phyloP scores from a whole-genome alignment of 129 eudicot genomes.

The Gnaphalium uliginosum region DNA sequence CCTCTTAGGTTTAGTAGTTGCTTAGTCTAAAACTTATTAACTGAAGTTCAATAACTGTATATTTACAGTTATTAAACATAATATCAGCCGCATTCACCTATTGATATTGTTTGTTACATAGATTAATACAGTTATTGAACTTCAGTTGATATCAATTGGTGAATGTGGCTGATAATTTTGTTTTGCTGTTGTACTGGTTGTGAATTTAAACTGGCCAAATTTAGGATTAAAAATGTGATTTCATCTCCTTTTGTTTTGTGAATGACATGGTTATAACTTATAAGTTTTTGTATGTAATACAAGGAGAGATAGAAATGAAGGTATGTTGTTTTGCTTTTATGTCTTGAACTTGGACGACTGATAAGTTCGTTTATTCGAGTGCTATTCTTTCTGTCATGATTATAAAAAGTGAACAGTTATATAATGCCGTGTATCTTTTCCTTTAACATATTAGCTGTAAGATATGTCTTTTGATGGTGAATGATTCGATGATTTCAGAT shows the following conservation, averaged over 20 bases:
- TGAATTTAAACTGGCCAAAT: neutral
- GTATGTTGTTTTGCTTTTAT: slow-evolving; percentile 18
- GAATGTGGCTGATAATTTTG: neutral
- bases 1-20: neutral
- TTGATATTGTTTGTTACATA: too few species aligned
- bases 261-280: slow-evolving; percentile 8
- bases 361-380: slow-evolving; percentile 18
- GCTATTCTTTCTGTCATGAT: neutral
- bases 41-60: neutral
- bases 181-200: slow-evolving; percentile 9
- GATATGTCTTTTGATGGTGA: slow-evolving; percentile 5
- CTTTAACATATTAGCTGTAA: slow-evolving; percentile 9
- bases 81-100: too few species aligned
- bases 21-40: neutral
- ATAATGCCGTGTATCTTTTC: neutral
- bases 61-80: too few species aligned
- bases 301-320: slow-evolving; percentile 15
- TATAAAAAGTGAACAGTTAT: neutral
- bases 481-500: slow-evolving; percentile 50
- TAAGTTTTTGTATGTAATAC: slow-evolving; percentile 7
- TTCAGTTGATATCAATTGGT: neutral
- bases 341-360: slow-evolving; percentile 11
- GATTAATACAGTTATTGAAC: too few species aligned
- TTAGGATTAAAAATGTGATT: neutral
- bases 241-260: neutral